These are phyloP conservation scores for Tetrahymena elliotti DNA, from an alignment of 73 alveolate species.

Conservation along the genomic window DNA sequence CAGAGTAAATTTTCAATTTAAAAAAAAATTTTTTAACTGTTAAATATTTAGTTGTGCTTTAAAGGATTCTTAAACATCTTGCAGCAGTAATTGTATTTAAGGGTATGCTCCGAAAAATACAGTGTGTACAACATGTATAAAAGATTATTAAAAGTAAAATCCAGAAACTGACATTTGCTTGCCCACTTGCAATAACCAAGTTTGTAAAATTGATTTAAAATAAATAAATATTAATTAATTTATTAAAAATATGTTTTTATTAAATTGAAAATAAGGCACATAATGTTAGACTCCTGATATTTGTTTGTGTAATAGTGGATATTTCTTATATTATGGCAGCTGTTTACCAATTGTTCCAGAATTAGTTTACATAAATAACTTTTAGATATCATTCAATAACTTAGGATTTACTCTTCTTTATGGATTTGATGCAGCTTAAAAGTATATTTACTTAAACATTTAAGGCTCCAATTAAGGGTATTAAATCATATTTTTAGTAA, in stretches of 20 bases:
- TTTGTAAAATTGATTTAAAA: not conserved
- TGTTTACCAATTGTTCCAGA: not conserved
- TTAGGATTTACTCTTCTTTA: not conserved
- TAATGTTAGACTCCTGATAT: not conserved
- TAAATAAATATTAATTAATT: not conserved
- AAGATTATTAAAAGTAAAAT: no score
- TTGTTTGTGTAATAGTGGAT: not conserved
- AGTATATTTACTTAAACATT: not conserved
- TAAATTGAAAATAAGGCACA: not conserved
- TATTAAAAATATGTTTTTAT: not conserved
- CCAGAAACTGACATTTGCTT: not conserved
- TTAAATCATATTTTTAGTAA: not conserved
- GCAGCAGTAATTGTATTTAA: not conserved
- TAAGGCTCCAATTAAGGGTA: not conserved
- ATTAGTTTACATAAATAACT: not conserved
- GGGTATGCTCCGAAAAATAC: not conserved
- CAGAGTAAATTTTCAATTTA: not conserved
- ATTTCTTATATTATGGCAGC: not conserved
- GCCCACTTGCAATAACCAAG: not conserved
- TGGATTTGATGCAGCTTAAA: not conserved
- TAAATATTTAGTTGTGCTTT: not conserved
- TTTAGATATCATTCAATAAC: not conserved
- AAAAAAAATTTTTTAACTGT: no score
- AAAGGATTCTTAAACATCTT: not conserved
- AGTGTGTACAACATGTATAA: not conserved